Evolutionary conservation across 495 filamentous ascomycete species (phyloP).

Genomic region (Neurospora hispaniola): DNA sequence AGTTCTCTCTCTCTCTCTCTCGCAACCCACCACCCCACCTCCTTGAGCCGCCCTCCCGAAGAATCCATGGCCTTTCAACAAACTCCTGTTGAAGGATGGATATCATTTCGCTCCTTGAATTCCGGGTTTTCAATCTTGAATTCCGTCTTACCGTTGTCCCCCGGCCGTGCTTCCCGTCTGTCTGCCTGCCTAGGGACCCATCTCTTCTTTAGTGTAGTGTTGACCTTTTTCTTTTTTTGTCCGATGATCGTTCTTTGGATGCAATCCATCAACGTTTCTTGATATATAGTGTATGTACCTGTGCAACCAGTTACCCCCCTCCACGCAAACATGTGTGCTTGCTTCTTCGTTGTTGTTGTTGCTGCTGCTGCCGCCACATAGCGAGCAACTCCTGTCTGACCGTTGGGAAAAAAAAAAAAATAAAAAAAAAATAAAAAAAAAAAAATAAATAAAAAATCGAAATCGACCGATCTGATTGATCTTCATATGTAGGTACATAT

Average conservation of each 20-base stretch:
- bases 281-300: no score
- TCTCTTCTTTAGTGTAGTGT: neutral
- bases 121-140: neutral
- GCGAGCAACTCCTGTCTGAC: neutral
- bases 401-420: neutral
- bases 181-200: no score
- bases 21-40: neutral
- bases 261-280: neutral
- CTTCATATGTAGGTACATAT: no score
- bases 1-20: neutral
- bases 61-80: neutral
- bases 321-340: neutral
- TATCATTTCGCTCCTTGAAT: neutral
- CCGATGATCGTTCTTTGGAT: neutral
- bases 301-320: neutral
- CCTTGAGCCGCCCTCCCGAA: neutral
- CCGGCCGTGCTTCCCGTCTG: neutral
- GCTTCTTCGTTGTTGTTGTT: no score
- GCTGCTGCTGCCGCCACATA: neutral
- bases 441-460: no score
- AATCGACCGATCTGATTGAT: no score
- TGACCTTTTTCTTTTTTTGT: neutral
- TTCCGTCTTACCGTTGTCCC: neutral
- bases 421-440: no score
- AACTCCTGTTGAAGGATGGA: neutral